These are phyloP conservation scores for Zangia roseola DNA, from an alignment of 768 basidiomycete species.

Conservation along the genomic window DNA sequence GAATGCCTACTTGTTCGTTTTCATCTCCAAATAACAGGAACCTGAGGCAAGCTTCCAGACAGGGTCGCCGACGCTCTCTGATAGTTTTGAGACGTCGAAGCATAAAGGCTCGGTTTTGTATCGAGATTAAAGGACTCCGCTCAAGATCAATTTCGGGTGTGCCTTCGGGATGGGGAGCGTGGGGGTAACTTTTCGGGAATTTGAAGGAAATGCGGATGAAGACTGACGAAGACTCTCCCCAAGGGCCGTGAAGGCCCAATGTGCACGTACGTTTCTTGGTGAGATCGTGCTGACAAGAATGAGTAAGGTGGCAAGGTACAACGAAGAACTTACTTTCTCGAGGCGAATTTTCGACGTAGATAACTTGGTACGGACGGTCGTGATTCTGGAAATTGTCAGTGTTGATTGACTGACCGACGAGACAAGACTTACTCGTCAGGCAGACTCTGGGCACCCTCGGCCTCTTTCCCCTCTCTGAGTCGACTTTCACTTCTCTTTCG, in stretches of 20 bases:
- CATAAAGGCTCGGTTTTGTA: constrained; percentile 75
- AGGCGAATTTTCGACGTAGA: constrained; percentile 72
- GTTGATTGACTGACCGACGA: not conserved
- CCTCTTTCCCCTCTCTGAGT: constrained; percentile 30
- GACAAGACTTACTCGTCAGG: constrained; percentile 65
- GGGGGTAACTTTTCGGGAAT: constrained; percentile 83
- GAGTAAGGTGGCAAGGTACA: constrained; percentile 4
- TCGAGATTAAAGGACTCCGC: constrained; percentile 74
- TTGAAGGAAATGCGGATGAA: constrained; percentile 88
- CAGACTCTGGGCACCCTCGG: constrained; percentile 47
- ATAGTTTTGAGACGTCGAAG: constrained; percentile 73
- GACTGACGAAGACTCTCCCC: constrained; percentile 83
- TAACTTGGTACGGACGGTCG: constrained; percentile 66
- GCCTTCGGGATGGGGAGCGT: constrained; percentile 56
- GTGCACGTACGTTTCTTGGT: constrained; percentile 78
- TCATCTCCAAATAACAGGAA: constrained; percentile 76
- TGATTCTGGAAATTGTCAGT: constrained; percentile 50
- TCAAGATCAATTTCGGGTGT: constrained; percentile 81
- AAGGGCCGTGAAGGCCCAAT: constrained; percentile 83
- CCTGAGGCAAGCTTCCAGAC: constrained; percentile 78
- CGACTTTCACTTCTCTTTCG: constrained; percentile 51
- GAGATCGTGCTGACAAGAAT: constrained; percentile 53
- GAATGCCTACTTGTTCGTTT: constrained; percentile 44
- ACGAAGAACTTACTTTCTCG: constrained; percentile 62
- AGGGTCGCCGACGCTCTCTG: constrained; percentile 72